Percentiles rank a stretch among this genome's conserved stretches.
Evolutionary conservation across 1,139 yeast species (phyloP).

Genomic region (Pichia norvegensis): DNA sequence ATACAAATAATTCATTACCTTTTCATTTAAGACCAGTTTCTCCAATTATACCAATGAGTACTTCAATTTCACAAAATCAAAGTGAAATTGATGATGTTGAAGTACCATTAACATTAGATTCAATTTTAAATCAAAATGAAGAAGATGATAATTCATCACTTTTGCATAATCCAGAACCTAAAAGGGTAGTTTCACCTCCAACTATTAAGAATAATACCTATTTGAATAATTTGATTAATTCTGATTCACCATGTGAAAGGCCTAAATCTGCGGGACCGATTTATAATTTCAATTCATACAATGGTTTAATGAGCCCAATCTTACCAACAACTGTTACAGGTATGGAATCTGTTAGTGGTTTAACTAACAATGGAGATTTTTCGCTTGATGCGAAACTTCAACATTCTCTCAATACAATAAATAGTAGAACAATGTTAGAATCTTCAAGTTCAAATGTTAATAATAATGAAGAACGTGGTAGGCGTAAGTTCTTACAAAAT

Average conservation of each 20-base stretch:
- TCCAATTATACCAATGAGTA: slow-evolving; percentile 23
- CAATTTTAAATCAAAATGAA: slow-evolving; percentile 27
- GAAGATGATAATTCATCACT: not conserved
- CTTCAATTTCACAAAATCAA: slow-evolving; percentile 18
- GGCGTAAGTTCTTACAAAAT: slow-evolving; percentile 8
- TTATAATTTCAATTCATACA: not conserved
- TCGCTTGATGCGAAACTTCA: slow-evolving; percentile 45
- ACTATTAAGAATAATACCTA: slow-evolving; percentile 8
- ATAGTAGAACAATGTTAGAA: slow-evolving; percentile 53
- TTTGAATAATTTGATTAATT: not conserved
- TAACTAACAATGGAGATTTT: not conserved
- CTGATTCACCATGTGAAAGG: slow-evolving; percentile 9
- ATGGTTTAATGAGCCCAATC: slow-evolving; percentile 16
- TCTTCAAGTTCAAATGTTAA: slow-evolving; percentile 22
- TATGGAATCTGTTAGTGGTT: not conserved
- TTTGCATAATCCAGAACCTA: slow-evolving; percentile 9
- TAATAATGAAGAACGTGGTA: slow-evolving; percentile 9
- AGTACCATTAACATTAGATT: slow-evolving; percentile 30
- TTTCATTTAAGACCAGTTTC: slow-evolving; percentile 25
- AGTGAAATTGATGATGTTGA: not conserved
- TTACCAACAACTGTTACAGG: slow-evolving; percentile 16
- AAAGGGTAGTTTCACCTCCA: slow-evolving; percentile 13
- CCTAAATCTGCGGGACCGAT: slow-evolving; percentile 13
- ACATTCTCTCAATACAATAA: slow-evolving; percentile 52
- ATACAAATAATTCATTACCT: slow-evolving; percentile 6